Evolutionary conservation across 495 filamentous ascomycete genomes (phyloP).

Genomic region (Podospora anserina): DNA sequence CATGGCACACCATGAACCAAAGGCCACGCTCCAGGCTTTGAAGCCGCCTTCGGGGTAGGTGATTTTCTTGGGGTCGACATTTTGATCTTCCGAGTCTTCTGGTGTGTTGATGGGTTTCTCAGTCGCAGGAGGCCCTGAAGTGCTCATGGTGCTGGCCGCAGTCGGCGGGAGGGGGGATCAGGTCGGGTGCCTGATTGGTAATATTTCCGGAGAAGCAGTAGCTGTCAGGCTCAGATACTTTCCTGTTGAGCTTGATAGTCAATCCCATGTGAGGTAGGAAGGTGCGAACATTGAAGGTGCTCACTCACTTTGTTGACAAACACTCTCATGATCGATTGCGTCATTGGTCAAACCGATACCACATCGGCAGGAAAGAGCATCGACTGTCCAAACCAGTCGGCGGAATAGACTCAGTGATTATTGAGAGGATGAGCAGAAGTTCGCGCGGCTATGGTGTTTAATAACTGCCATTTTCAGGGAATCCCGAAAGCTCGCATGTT

Average conservation of each 20-base stretch:
- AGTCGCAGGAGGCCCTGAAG: too few relatives aligned
- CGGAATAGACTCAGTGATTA: background rate
- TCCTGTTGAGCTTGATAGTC: background rate
- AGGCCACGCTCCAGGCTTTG: background rate
- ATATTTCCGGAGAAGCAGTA: background rate
- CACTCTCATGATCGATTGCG: background rate
- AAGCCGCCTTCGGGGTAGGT: background rate
- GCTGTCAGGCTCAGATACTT: background rate
- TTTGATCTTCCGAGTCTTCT: constrained; percentile 1
- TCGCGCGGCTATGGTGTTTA: background rate
- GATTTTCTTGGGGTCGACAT: background rate
- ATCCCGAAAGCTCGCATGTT: background rate
- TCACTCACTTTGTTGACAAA: background rate
- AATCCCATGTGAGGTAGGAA: background rate
- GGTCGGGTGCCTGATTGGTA: background rate
- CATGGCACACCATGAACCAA: constrained; percentile 2
- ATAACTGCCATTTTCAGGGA: too few relatives aligned
- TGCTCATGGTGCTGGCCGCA: background rate
- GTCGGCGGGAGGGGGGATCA: too few relatives aligned
- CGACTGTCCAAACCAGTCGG: background rate
- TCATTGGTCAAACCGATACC: background rate
- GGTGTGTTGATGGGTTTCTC: background rate
- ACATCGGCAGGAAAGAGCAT: background rate
- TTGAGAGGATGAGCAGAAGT: background rate
- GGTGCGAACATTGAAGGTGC: too few relatives aligned